Percentiles rank a stretch among this genome's conserved stretches.
These are phyloP conservation scores for Magnusiomyces ingens DNA, from an alignment of 1,139 yeast species.

Conservation along the genomic window DNA sequence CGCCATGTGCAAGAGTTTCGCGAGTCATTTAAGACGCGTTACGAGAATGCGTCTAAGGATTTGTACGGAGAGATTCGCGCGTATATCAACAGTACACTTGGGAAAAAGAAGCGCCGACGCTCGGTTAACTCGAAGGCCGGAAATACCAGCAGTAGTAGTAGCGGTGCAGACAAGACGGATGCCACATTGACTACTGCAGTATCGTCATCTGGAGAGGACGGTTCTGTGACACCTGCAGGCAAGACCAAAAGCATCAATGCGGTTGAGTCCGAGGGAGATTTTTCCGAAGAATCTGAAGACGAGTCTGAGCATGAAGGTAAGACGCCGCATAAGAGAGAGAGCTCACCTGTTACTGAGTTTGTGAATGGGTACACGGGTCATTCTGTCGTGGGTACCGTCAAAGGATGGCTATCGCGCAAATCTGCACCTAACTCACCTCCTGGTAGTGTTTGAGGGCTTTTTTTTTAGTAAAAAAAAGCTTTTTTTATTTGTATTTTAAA, in stretches of 20 bases:
- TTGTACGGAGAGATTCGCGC: conserved; percentile 70
- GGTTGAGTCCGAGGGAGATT: too few relatives aligned
- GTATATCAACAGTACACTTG: conserved; percentile 33
- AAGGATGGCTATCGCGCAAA: conserved; percentile 58
- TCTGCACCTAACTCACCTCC: conserved; percentile 16
- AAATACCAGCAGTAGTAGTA: not conserved
- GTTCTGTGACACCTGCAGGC: not conserved
- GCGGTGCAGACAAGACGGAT: not conserved
- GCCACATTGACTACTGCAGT: too few relatives aligned
- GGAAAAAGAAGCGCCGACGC: conserved; percentile 15
- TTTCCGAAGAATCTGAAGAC: too few relatives aligned
- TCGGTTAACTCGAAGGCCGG: conserved; percentile 5
- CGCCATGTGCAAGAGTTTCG: conserved; percentile 86
- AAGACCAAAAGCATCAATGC: not conserved
- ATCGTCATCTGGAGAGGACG: not conserved
- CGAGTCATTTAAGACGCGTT: conserved; percentile 69
- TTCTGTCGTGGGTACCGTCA: conserved; percentile 51
- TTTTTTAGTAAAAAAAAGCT: too few relatives aligned
- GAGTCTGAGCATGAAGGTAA: not conserved
- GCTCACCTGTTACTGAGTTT: conserved; percentile 58
- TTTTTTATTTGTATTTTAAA: too few relatives aligned
- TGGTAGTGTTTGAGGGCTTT: too few relatives aligned
- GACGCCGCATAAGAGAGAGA: conserved; percentile 12
- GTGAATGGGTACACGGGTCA: conserved; percentile 53
- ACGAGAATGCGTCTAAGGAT: conserved; percentile 73